Evolutionary conservation across 202 grass and related monocot species (phyloP).

Genomic region (Setaria viridis): DNA sequence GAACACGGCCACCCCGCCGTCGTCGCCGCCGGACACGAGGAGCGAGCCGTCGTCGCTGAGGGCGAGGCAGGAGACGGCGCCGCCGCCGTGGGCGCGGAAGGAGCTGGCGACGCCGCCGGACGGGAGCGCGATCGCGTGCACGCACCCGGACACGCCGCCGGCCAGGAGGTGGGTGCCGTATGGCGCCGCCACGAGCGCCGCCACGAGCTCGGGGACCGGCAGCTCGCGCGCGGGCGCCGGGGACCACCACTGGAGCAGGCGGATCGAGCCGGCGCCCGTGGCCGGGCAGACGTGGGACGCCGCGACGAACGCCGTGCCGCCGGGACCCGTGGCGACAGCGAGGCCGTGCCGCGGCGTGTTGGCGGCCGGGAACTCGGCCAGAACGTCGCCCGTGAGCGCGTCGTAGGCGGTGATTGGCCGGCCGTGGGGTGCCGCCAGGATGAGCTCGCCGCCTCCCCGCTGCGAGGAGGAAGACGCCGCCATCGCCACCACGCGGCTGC

Average conservation of each 20-base stretch:
- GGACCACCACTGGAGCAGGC: slow-evolving; percentile 25
- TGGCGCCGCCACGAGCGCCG: slow-evolving; percentile 2
- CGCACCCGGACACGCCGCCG: slow-evolving; percentile 35
- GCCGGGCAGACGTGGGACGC: slow-evolving; percentile 41
- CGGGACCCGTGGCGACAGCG: not conserved
- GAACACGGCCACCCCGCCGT: slow-evolving; percentile 31
- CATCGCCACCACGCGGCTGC: not conserved
- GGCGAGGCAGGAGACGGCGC: slow-evolving; percentile 20
- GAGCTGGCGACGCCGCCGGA: slow-evolving; percentile 1
- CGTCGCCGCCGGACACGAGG: slow-evolving; percentile 35
- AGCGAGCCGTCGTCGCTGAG: slow-evolving; percentile 51
- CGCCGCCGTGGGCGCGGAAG: slow-evolving; percentile 12
- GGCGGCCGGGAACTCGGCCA: slow-evolving; percentile 35
- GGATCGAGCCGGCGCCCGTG: slow-evolving; percentile 20
- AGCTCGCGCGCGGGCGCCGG: not conserved
- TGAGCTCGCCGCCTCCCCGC: slow-evolving; percentile 28
- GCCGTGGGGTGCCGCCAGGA: slow-evolving; percentile 26
- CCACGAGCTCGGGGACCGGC: slow-evolving; percentile 16
- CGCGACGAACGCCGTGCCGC: slow-evolving; percentile 10
- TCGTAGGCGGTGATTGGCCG: slow-evolving; percentile 33
- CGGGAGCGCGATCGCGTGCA: slow-evolving; percentile 33
- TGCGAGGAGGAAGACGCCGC: slow-evolving; percentile 4
- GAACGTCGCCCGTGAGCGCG: slow-evolving; percentile 28
- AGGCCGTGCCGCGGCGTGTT: slow-evolving; percentile 40
- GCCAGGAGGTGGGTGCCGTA: slow-evolving; percentile 35